A percentile compares a stretch with the other conserved stretches of the same genome.
These are phyloP conservation scores for Paraglomus brasilianum DNA, from an alignment of 192 early-diverging fungal genomes.

Conservation along the genomic window DNA sequence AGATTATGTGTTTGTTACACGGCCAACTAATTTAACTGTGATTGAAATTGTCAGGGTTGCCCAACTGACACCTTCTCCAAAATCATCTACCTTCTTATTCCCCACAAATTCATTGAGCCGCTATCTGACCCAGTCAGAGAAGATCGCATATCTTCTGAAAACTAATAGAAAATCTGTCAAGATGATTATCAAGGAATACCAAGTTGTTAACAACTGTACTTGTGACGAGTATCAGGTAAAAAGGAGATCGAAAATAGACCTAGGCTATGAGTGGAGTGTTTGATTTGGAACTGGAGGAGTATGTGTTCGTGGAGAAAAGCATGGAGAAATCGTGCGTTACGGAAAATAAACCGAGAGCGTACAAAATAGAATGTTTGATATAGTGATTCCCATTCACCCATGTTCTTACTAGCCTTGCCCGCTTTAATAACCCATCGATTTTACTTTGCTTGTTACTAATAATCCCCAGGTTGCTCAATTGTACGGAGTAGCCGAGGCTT, in stretches of 20 bases:
- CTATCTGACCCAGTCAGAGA: no score
- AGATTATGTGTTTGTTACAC: no score
- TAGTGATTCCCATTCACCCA: neutral
- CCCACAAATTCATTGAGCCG: no score
- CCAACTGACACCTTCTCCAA: no score
- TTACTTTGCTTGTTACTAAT: neutral
- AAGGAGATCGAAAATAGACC: neutral
- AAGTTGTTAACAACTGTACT: constrained; percentile 75
- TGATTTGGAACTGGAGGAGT: neutral
- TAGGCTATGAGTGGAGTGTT: neutral
- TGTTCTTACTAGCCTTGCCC: neutral
- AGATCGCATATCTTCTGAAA: no score
- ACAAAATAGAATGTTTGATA: neutral
- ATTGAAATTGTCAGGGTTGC: no score
- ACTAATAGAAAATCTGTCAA: constrained; percentile 25
- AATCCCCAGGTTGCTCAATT: constrained; percentile 60
- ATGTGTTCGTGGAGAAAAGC: neutral
- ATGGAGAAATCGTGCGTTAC: neutral
- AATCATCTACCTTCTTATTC: no score
- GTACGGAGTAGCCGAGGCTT: constrained; percentile 73
- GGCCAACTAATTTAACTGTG: no score
- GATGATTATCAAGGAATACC: constrained; percentile 75
- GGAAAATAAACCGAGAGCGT: constrained; percentile 20
- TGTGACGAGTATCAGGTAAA: constrained; percentile 67
- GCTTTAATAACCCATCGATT: neutral